Conservation (phyloP, 2,329 filamentous ascomycete genomes). For the Aspergillus vadensis region DNA sequence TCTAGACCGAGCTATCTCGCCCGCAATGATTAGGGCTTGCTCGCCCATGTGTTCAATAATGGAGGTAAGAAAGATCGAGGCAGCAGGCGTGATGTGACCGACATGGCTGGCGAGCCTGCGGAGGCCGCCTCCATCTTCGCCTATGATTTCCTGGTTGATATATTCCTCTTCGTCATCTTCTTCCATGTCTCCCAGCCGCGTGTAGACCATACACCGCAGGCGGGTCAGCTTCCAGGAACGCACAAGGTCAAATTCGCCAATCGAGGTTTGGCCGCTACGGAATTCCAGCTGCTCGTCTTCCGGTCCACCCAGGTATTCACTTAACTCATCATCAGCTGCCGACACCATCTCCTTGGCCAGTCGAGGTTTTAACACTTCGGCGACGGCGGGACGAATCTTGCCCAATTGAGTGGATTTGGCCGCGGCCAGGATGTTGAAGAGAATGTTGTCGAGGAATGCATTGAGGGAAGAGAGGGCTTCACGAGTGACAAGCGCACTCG, state of each 20-base stretch:
- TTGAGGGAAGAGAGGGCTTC: constrained; percentile 79
- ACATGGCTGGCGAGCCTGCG: constrained; percentile 57
- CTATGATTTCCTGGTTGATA: constrained; percentile 76
- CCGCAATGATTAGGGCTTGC: constrained; percentile 82
- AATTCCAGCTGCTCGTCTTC: constrained; percentile 72
- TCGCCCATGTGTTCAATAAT: constrained; percentile 94
- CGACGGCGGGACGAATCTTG: constrained; percentile 76
- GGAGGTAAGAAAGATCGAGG: constrained; percentile 93
- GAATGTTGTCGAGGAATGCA: constrained; percentile 86
- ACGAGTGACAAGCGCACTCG: constrained; percentile 71
- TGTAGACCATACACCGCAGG: constrained; percentile 97
- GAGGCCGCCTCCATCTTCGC: constrained; percentile 59
- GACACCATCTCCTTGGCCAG: constrained; percentile 81
- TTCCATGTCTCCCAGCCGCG: constrained; percentile 92
- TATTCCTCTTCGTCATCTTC: constrained; percentile 94
- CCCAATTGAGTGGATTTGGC: constrained; percentile 76
- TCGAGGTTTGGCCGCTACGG: constrained; percentile 53
- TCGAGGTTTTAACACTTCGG: constrained; percentile 84
- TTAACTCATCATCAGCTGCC: constrained; percentile 81
- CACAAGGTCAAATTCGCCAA: constrained; percentile 81
- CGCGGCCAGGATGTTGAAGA: constrained; percentile 84
- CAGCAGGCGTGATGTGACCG: constrained; percentile 79
- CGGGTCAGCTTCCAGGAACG: constrained; percentile 91
- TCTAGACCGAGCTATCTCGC: constrained; percentile 69
- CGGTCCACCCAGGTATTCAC: constrained; percentile 79